Evolutionary conservation across 2,329 filamentous ascomycete genomes (phyloP).

Genomic region (Ceratocystiopsis minuta): DNA sequence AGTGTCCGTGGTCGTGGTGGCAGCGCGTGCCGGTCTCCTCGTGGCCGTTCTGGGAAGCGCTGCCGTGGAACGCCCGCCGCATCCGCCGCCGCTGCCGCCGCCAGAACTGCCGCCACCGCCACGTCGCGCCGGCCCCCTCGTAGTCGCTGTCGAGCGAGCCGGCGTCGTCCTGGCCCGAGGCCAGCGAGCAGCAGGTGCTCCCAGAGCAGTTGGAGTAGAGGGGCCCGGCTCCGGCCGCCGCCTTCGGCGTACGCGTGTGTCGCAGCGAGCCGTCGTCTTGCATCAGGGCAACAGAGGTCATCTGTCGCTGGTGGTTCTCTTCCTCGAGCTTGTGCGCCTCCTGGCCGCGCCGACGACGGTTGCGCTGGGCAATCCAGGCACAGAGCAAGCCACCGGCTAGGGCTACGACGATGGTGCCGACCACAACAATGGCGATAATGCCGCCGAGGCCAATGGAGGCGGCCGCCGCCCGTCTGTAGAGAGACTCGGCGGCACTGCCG

Average conservation of each 20-base stretch:
- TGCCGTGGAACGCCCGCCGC: neutral
- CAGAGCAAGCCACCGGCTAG: constrained; percentile 24
- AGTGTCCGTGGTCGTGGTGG: constrained; percentile 3
- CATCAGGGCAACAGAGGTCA: constrained; percentile 2
- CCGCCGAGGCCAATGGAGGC: constrained; percentile 11
- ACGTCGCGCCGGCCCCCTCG: constrained; percentile 3
- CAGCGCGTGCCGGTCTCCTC: neutral
- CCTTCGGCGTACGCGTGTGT: neutral
- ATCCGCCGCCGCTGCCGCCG: constrained; percentile 3
- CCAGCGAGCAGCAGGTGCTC: constrained; percentile 6
- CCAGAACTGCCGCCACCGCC: constrained; percentile 5
- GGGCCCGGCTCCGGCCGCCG: neutral
- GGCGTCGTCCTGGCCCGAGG: neutral
- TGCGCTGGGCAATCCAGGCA: constrained; percentile 18
- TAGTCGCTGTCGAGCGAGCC: constrained; percentile 4
- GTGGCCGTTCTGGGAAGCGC: no score
- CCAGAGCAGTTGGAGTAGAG: constrained; percentile 1
- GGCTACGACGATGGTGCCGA: constrained; percentile 28
- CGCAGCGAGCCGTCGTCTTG: neutral
- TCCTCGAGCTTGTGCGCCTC: neutral
- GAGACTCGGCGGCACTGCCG: no score
- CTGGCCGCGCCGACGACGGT: constrained; percentile 1
- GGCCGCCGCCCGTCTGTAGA: neutral
- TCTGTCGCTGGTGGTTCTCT: constrained; percentile 3
- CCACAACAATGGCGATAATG: constrained; percentile 27